Evolutionary conservation across 139 green algal species (phyloP).

Genomic region (Mesotaenium endlicherianum): DNA sequence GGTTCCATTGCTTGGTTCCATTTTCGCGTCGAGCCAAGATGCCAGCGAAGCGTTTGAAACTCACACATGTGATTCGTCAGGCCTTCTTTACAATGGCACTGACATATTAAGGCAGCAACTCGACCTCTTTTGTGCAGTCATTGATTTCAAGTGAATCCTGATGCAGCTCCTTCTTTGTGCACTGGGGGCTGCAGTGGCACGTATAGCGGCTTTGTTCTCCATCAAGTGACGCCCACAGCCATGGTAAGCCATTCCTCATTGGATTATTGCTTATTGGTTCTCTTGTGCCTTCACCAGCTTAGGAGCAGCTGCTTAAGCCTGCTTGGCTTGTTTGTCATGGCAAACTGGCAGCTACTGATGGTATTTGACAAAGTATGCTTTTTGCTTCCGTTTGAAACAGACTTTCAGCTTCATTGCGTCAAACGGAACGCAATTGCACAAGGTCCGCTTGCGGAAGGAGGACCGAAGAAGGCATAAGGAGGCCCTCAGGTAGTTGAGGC

Average conservation of each 20-base stretch:
- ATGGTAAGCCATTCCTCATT: not conserved
- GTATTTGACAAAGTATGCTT: not conserved
- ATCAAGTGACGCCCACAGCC: constrained; percentile 15
- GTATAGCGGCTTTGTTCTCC: constrained; percentile 31
- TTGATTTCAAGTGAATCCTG: not conserved
- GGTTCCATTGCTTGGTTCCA: not conserved
- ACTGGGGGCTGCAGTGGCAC: not conserved
- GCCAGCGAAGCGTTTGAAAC: not conserved
- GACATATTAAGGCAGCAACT: not conserved
- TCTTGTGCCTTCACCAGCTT: not conserved
- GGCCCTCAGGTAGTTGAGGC: too few species aligned
- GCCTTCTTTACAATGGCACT: not conserved
- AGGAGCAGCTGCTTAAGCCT: not conserved
- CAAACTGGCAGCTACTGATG: too few species aligned
- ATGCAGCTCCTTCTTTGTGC: not conserved
- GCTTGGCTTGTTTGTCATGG: not conserved
- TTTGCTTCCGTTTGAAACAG: not conserved
- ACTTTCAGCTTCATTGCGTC: constrained; percentile 26
- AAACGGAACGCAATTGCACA: constrained; percentile 25
- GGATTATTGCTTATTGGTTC: not conserved
- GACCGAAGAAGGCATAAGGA: too few species aligned
- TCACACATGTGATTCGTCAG: not conserved
- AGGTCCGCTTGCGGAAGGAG: constrained; percentile 5
- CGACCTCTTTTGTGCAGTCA: not conserved
- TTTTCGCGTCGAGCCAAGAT: not conserved